Conservation (phyloP, 176 grass and related monocot genomes). For the Stipa capillata region DNA sequence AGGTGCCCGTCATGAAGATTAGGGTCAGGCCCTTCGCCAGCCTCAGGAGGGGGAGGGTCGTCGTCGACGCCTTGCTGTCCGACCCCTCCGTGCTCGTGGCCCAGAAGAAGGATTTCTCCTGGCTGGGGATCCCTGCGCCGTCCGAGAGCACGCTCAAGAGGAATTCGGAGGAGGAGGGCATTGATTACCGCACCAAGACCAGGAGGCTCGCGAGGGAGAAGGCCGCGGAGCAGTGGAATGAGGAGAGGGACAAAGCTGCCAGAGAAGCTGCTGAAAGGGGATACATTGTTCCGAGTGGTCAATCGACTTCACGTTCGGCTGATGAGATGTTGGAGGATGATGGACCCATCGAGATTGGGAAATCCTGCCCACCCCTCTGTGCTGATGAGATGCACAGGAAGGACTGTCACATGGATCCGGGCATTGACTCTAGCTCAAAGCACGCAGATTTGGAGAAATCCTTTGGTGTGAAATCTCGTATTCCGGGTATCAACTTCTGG, state of each 20-base stretch:
- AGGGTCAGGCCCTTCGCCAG: constrained; percentile 75
- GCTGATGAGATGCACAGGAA: constrained; percentile 84
- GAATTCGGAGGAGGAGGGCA: constrained; percentile 75
- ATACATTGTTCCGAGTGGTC: constrained; percentile 53
- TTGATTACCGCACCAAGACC: constrained; percentile 79
- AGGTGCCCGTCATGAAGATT: constrained; percentile 71
- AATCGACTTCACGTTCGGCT: constrained; percentile 5
- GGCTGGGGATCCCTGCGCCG: constrained; percentile 72
- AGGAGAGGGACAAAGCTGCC: constrained; percentile 53
- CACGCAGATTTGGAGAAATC: constrained; percentile 71
- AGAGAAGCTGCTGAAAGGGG: constrained; percentile 65
- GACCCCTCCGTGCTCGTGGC: constrained; percentile 69
- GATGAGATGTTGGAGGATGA: constrained; percentile 25
- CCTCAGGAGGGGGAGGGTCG: constrained; percentile 69
- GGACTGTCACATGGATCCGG: constrained; percentile 47
- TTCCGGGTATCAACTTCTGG: constrained; percentile 52
- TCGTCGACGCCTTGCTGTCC: constrained; percentile 77
- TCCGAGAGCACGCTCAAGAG: constrained; percentile 40
- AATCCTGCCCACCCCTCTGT: constrained; percentile 42
- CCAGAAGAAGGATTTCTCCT: constrained; percentile 89
- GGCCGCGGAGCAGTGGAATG: constrained; percentile 21
- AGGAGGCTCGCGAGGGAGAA: constrained; percentile 79
- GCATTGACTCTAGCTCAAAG: constrained; percentile 49
- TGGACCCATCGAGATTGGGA: constrained; percentile 18
- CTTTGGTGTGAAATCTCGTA: constrained; percentile 53